These are phyloP conservation scores for Arthrobotrys pseudoclavata DNA, from an alignment of 2,329 filamentous ascomycete species.

Conservation along the genomic window DNA sequence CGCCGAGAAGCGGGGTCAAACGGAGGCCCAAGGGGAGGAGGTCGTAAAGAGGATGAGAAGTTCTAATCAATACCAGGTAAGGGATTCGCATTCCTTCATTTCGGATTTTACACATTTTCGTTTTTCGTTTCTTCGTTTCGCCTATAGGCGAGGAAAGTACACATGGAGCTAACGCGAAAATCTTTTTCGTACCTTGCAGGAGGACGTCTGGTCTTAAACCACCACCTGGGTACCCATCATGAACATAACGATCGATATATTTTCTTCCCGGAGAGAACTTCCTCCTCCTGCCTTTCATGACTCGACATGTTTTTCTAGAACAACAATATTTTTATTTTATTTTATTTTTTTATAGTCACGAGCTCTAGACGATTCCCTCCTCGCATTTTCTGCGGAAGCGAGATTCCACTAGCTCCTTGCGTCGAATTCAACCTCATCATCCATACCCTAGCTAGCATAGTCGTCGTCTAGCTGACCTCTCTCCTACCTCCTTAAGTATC, in stretches of 20 bases:
- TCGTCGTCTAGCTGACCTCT: not conserved
- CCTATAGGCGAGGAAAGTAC: conserved; percentile 18
- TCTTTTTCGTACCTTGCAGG: conserved; percentile 68
- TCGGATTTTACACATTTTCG: conserved; percentile 26
- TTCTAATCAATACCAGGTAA: conserved; percentile 91
- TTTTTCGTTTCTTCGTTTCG: not conserved
- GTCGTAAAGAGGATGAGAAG: conserved; percentile 97
- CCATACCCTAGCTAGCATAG: not conserved
- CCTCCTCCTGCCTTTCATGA: conserved; percentile 21
- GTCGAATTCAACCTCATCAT: conserved; percentile 20
- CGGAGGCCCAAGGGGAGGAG: conserved; percentile 90
- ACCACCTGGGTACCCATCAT: not conserved
- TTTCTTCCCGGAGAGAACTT: conserved; percentile 1
- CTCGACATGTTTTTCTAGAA: conserved; percentile 11
- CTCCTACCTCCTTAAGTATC: not conserved
- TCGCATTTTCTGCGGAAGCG: conserved; percentile 14
- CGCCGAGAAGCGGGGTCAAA: conserved; percentile 82
- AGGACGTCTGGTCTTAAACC: conserved; percentile 78
- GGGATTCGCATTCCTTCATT: conserved; percentile 19
- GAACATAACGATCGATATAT: conserved; percentile 36
- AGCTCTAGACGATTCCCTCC: conserved; percentile 12
- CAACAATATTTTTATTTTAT: conserved; percentile 4
- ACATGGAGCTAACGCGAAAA: conserved; percentile 40
- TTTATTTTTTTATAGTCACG: conserved; percentile 9
- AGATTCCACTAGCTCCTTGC: conserved; percentile 34